These are phyloP conservation scores for Comarum palustre DNA, from an alignment of 306 rosid species.

Conservation along the genomic window DNA sequence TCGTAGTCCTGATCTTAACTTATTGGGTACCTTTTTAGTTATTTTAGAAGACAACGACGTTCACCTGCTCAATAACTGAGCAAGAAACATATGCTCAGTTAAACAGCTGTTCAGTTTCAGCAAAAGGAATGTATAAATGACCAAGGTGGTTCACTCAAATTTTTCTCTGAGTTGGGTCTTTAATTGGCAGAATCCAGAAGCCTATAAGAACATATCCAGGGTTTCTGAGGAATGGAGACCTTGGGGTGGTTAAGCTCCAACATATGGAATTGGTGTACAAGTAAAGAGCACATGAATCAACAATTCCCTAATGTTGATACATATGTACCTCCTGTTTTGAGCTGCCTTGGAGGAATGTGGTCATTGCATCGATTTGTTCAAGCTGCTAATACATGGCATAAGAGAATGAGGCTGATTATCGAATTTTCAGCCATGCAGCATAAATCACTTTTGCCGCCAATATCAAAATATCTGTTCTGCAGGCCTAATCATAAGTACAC, in stretches of 20 bases:
- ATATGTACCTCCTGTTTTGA: neutral
- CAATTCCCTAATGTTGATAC: neutral
- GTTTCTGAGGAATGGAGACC: neutral
- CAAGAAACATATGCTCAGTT: neutral
- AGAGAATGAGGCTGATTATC: neutral
- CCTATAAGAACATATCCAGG: neutral
- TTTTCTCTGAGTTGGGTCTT: neutral
- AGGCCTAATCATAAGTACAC: neutral
- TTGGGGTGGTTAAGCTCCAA: neutral
- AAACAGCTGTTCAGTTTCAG: neutral
- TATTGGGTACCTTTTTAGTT: neutral
- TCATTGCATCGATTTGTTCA: neutral
- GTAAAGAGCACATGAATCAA: neutral
- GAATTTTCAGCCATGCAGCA: neutral
- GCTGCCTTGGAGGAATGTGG: neutral
- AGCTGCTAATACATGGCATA: neutral
- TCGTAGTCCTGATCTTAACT: neutral
- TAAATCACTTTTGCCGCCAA: neutral
- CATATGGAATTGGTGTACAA: neutral
- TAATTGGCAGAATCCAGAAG: neutral
- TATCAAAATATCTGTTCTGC: neutral
- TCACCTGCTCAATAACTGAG: neutral
- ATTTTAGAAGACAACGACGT: neutral
- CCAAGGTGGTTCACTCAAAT: neutral
- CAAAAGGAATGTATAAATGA: neutral